A percentile compares a stretch with the other conserved stretches of the same genome.
Conservation (phyloP, 1,284 basidiomycete genomes). For the Pterulicium gracile region DNA sequence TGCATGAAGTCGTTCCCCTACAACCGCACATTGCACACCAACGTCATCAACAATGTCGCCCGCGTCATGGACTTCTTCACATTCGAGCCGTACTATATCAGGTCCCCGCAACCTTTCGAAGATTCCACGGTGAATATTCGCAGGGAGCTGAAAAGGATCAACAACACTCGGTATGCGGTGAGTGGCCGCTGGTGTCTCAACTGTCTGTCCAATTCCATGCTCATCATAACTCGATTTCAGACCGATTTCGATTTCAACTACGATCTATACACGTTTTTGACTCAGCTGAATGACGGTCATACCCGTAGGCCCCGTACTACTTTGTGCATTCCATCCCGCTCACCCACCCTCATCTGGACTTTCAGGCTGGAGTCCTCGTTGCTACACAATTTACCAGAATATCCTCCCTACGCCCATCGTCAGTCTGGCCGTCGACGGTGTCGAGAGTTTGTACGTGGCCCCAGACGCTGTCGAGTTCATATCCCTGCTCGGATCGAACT, state of each 20-base stretch:
- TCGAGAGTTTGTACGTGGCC: slow-evolving; percentile 41
- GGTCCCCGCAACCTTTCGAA: slow-evolving; percentile 12
- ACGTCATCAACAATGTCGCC: slow-evolving; percentile 8
- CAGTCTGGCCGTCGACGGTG: slow-evolving; percentile 40
- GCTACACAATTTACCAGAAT: slow-evolving; percentile 47
- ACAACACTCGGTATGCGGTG: slow-evolving; percentile 12
- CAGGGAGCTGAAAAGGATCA: slow-evolving; percentile 12
- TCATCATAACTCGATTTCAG: slow-evolving; percentile 15
- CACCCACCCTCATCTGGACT: slow-evolving; percentile 2
- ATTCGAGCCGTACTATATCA: slow-evolving; percentile 11
- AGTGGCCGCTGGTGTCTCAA: slow-evolving; percentile 1
- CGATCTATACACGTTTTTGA: slow-evolving; percentile 45
- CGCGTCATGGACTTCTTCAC: slow-evolving; percentile 15
- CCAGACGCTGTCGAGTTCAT: slow-evolving; percentile 45
- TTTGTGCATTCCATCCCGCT: slow-evolving; percentile 1
- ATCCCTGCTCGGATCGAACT: slow-evolving; percentile 31
- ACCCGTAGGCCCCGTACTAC: slow-evolving; percentile 30
- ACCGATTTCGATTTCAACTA: slow-evolving; percentile 56
- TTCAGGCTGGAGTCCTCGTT: slow-evolving; percentile 46
- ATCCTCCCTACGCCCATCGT: slow-evolving; percentile 50
- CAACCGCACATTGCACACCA: slow-evolving; percentile 14
- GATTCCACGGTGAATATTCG: slow-evolving; percentile 14
- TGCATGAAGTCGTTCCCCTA: slow-evolving; percentile 16
- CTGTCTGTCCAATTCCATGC: slow-evolving; percentile 5
- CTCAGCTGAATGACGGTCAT: slow-evolving; percentile 52